phyloP scores from a whole-genome alignment of 2,329 filamentous ascomycete genomes.

The Mycogone perniciosa region DNA sequence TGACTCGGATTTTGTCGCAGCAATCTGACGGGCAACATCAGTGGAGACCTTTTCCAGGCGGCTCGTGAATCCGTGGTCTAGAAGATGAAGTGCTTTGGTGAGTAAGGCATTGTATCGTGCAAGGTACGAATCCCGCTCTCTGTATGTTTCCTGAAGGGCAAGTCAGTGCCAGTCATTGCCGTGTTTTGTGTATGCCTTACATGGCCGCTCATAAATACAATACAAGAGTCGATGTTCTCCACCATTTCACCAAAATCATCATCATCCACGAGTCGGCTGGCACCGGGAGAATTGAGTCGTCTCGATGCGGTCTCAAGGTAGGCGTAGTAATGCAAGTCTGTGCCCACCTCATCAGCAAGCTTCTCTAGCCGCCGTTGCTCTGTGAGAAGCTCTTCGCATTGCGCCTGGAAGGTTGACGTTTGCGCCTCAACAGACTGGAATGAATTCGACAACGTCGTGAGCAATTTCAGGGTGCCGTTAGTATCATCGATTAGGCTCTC shows the following conservation, averaged over 20 bases:
- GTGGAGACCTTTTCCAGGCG: constrained; percentile 47
- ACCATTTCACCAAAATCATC: constrained; percentile 85
- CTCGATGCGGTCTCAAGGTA: constrained; percentile 89
- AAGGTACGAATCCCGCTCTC: constrained; percentile 80
- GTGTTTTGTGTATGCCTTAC: constrained; percentile 39
- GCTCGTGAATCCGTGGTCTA: constrained; percentile 51
- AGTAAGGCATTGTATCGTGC: constrained; percentile 81
- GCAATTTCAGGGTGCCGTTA: constrained; percentile 64
- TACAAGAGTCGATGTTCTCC: constrained; percentile 77
- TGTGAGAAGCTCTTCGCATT: constrained; percentile 79
- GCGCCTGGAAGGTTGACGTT: constrained; percentile 85
- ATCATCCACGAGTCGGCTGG: constrained; percentile 75
- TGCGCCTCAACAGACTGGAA: constrained; percentile 85
- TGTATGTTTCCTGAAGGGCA: constrained; percentile 60
- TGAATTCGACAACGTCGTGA: constrained; percentile 74
- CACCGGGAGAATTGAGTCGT: constrained; percentile 84
- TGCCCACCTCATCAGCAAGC: constrained; percentile 77
- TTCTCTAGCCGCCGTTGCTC: constrained; percentile 75
- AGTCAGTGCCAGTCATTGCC: neutral
- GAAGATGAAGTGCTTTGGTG: constrained; percentile 55
- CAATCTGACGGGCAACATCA: constrained; percentile 50
- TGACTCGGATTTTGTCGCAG: constrained; percentile 50
- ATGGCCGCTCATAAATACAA: constrained; percentile 86
- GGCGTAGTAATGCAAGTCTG: constrained; percentile 89
- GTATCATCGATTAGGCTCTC: constrained; percentile 73